Evolutionary conservation across 2,329 filamentous ascomycete genomes (phyloP), one percentile per base, ranked within the genome.

Genomic region (Sporothrix inflata): DNA sequence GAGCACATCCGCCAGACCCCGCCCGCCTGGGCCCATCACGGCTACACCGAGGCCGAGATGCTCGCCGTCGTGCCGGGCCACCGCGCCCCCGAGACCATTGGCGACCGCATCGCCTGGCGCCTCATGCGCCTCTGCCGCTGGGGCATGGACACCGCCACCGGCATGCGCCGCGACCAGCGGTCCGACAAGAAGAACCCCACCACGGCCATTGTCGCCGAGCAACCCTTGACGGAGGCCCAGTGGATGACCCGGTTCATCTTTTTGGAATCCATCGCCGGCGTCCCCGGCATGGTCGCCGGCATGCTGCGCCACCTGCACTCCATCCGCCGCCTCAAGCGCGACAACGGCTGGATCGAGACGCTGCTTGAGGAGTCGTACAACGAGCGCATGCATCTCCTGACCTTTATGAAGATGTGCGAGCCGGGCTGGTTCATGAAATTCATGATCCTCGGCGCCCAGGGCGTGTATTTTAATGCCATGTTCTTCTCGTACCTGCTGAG

Each of bases 341-440:
- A 98, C 80, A 97, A 98, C 77, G 96, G 96, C 78, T 98, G 92
- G 93, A 98, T 99, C 79, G 94, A 97, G 82, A 95, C 93, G 0
- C 85, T 97, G 9, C 87, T 97, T 1, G 94, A 97, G 81, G 94
- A 97, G 83, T 92, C 91, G 75, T 97, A 93, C 83, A 97, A 97
- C 80, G 94, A 97, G 81, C 87, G 94, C 34, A 98, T 98, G 94
- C 93, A 96, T 78, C 87, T 97, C 2, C 85, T 97, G 24, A 94
- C 91, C 0, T 96, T 96, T 81, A 86, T 96, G 76, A 94, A 94
- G 81, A 90, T 96, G 85, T 90, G 90, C 71, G 88, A 94, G 76
- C 93, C 93, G 3, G 92, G 92, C 69, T 87, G 85, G 82, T 98
- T 98, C 82, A 90, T 99, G 81, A 97, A 93, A 75, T 81, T 94